These are phyloP conservation scores for Mycena vitilis DNA, from an alignment of 768 basidiomycete species.

Conservation along the genomic window DNA sequence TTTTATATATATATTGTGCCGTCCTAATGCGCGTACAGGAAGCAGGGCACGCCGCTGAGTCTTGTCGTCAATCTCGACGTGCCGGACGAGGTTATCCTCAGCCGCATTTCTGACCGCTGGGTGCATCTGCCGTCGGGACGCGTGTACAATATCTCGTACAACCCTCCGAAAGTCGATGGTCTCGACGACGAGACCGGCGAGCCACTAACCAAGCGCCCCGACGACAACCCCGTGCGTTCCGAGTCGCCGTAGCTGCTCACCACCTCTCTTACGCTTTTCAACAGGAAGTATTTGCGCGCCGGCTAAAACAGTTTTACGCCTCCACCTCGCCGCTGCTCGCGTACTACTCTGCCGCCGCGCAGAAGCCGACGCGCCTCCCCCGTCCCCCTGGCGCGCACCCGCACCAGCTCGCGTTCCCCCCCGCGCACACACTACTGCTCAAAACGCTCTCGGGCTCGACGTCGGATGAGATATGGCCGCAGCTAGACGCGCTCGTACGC, in stretches of 20 bases:
- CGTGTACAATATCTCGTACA: conserved; percentile 91
- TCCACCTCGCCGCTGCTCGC: conserved; percentile 85
- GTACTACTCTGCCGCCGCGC: conserved; percentile 65
- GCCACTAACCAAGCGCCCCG: conserved; percentile 86
- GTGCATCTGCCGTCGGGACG: conserved; percentile 89
- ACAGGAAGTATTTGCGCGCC: conserved; percentile 83
- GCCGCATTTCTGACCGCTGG: conserved; percentile 91
- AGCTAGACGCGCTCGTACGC: conserved; percentile 72
- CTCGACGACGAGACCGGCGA: conserved; percentile 91
- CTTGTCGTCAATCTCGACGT: conserved; percentile 90
- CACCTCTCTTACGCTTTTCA: conserved; percentile 17
- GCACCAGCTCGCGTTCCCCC: conserved; percentile 61
- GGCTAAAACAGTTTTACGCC: conserved; percentile 80
- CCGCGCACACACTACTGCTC: conserved; percentile 61
- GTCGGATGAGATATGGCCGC: conserved; percentile 92
- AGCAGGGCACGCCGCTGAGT: conserved; percentile 73
- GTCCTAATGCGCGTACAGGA: conserved; percentile 50
- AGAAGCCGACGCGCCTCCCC: conserved; percentile 40
- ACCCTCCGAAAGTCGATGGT: conserved; percentile 82
- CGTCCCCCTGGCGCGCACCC: conserved; percentile 55
- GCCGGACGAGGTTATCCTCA: conserved; percentile 86
- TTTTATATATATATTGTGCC: background rate
- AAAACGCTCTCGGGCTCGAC: conserved; percentile 77
- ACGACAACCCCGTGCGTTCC: conserved; percentile 85
- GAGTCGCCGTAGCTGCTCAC: conserved; percentile 1